A percentile compares a stretch with the other conserved stretches of the same genome.
These are phyloP conservation scores for Urochloa ruziziensis DNA, from an alignment of 176 grass and related monocot genomes.

Conservation along the genomic window DNA sequence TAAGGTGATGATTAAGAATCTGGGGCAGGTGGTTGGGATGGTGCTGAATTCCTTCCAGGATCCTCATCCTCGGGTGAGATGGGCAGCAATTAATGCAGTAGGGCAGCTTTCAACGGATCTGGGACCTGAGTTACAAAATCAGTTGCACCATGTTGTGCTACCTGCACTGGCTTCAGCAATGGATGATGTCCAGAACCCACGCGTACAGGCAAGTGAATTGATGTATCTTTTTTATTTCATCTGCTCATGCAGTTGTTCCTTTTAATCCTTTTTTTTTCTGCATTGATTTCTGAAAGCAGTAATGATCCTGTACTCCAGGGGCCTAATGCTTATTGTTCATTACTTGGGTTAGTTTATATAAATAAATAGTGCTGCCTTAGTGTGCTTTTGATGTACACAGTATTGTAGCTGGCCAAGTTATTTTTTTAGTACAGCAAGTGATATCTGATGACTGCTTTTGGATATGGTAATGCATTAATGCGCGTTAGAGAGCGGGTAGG, in stretches of 20 bases:
- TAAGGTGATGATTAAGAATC: slow-evolving; percentile 94
- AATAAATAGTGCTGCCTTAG: neutral
- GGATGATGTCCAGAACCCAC: slow-evolving; percentile 96
- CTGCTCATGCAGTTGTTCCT: neutral
- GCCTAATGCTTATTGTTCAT: neutral
- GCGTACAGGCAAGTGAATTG: slow-evolving; percentile 77
- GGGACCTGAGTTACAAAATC: slow-evolving; percentile 86
- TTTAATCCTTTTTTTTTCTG: neutral
- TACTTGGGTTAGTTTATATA: neutral
- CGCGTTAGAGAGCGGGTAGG: neutral
- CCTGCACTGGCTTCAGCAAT: slow-evolving; percentile 81
- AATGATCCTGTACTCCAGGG: neutral
- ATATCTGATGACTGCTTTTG: neutral
- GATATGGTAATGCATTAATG: neutral
- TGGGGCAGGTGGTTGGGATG: slow-evolving; percentile 96
- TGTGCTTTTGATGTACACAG: neutral
- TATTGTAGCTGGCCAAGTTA: neutral
- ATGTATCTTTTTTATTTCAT: slow-evolving; percentile 1
- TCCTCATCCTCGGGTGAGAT: slow-evolving; percentile 88
- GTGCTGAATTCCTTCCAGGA: slow-evolving; percentile 82
- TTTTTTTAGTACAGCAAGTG: neutral
- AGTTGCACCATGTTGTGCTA: slow-evolving; percentile 71
- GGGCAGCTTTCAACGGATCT: slow-evolving; percentile 96
- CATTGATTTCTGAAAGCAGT: slow-evolving; percentile 5
- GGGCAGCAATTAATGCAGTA: slow-evolving; percentile 92